These are phyloP conservation scores for Xylogone sp. DNA, from an alignment of 2,329 filamentous ascomycete genomes.

Conservation along the genomic window DNA sequence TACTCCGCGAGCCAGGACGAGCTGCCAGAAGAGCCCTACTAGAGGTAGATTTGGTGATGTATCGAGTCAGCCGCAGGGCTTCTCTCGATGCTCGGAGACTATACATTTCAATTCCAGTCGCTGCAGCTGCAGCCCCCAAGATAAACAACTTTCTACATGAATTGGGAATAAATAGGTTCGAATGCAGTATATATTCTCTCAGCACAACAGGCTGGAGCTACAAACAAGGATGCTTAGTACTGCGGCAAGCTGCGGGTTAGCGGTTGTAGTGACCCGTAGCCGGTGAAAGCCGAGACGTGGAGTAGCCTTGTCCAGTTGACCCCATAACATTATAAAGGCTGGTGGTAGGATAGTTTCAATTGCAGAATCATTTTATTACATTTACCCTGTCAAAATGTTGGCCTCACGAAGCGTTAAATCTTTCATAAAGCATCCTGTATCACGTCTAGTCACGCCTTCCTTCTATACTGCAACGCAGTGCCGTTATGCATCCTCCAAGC, in stretches of 20 bases:
- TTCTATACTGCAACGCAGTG: constrained; percentile 30
- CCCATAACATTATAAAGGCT: constrained; percentile 1
- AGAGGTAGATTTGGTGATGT: constrained; percentile 33
- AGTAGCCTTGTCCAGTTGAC: neutral
- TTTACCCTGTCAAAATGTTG: constrained; percentile 19
- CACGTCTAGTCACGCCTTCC: constrained; percentile 15
- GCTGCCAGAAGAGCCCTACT: constrained; percentile 16
- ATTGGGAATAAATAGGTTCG: neutral
- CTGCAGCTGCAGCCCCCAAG: constrained; percentile 14
- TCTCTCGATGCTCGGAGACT: constrained; percentile 43
- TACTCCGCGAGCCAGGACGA: constrained; percentile 19
- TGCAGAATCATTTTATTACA: neutral
- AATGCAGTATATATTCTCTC: neutral
- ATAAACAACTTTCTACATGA: constrained; percentile 13
- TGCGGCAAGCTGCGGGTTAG: constrained; percentile 12
- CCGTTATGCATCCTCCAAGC: constrained; percentile 61
- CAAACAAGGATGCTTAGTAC: constrained; percentile 2
- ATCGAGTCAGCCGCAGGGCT: constrained; percentile 39
- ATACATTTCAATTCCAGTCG: constrained; percentile 36
- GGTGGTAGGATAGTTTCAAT: constrained; percentile 3
- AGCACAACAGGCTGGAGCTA: neutral
- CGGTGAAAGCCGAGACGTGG: neutral
- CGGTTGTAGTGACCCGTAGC: neutral
- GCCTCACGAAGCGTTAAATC: constrained; percentile 18
- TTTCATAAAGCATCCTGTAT: constrained; percentile 13